Evolutionary conservation across 768 basidiomycete genomes (phyloP).

Genomic region (Postia placenta): DNA sequence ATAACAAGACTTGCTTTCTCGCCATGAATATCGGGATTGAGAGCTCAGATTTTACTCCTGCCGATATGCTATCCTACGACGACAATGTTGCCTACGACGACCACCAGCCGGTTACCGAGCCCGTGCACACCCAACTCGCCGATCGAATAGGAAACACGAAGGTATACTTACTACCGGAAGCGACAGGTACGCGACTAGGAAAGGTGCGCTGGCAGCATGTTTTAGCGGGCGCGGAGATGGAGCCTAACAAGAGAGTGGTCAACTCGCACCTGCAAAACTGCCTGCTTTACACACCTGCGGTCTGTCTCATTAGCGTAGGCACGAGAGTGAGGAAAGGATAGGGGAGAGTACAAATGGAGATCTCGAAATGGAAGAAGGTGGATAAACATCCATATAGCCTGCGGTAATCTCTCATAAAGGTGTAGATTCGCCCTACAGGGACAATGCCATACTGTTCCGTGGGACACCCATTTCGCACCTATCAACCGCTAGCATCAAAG

Average conservation of each 20-base stretch:
- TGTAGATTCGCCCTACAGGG: constrained; percentile 43
- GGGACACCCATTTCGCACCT: constrained; percentile 72
- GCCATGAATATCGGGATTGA: constrained; percentile 48
- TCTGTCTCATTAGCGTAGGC: constrained; percentile 37
- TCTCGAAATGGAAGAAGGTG: constrained; percentile 21
- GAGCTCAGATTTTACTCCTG: constrained; percentile 3
- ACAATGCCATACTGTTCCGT: constrained; percentile 65
- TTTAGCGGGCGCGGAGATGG: constrained; percentile 29
- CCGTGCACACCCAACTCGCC: constrained; percentile 35
- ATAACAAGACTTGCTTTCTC: no score
- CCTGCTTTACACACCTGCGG: constrained; percentile 8
- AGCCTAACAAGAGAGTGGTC: constrained; percentile 39
- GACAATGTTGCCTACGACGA: constrained; percentile 52
- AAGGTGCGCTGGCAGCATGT: constrained; percentile 65
- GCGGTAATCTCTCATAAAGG: constrained; percentile 1
- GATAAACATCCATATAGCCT: background rate
- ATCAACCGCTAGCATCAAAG: constrained; percentile 72
- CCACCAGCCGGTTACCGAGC: constrained; percentile 40
- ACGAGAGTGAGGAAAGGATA: constrained; percentile 31
- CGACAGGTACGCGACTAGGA: constrained; percentile 48
- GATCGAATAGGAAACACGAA: constrained; percentile 67
- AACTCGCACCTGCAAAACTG: constrained; percentile 6
- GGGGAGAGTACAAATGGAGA: constrained; percentile 29
- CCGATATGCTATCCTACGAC: constrained; percentile 42
- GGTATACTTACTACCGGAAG: constrained; percentile 73